Evolutionary conservation across 495 filamentous ascomycete genomes (phyloP).

Genomic region (Filosporella fistucella): DNA sequence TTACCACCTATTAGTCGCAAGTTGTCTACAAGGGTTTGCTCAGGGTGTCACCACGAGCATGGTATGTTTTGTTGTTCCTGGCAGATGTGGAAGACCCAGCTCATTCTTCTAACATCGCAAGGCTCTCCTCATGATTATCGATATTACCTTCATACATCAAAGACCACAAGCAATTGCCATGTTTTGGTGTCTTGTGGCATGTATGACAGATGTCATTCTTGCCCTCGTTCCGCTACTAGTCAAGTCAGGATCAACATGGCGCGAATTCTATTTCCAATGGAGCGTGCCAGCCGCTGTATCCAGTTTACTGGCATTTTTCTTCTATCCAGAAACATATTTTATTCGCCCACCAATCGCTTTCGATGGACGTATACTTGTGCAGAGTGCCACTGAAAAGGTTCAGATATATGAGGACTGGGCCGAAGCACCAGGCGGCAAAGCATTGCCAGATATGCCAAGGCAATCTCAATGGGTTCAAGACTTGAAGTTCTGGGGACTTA

Average conservation of each 20-base stretch:
- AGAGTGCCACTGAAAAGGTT: conserved; percentile 9
- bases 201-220: not conserved
- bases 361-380: conserved; percentile 14
- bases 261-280: conserved; percentile 2
- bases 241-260: not conserved
- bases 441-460: conserved; percentile 6
- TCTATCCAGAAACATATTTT: conserved; percentile 16
- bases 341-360: conserved; percentile 16
- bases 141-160: conserved; percentile 15
- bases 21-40: conserved; percentile 7
- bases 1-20: conserved; percentile 3
- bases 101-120: not conserved
- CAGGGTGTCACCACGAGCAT: too few relatives aligned
- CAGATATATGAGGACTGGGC: conserved; percentile 13
- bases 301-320: conserved; percentile 6
- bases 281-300: not conserved
- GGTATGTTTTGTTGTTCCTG: not conserved
- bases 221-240: not conserved
- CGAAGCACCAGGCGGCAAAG: conserved; percentile 4
- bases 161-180: conserved; percentile 1
- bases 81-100: not conserved
- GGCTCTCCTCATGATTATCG: conserved; percentile 8
- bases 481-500: not conserved
- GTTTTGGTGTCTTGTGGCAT: not conserved
- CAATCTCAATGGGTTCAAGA: not conserved